Conservation (phyloP, 2,329 filamentous ascomycete genomes). For the Diaporthe sp. region DNA sequence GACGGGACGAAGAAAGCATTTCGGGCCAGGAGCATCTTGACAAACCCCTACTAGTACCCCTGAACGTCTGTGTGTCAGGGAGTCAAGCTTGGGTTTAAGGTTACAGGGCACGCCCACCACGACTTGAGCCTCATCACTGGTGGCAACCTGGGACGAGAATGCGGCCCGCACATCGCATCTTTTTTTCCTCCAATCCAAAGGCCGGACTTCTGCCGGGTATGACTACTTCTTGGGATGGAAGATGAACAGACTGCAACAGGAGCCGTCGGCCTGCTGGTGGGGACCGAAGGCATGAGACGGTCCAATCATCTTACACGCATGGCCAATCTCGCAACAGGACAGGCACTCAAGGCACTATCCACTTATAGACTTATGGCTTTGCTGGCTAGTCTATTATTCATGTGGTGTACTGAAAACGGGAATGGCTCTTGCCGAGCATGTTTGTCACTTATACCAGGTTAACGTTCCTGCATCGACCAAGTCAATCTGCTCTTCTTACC, state of each 20-base stretch:
- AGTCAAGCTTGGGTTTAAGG: conserved; percentile 35
- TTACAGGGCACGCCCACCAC: conserved; percentile 4
- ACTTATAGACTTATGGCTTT: background rate
- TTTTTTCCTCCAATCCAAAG: conserved; percentile 11
- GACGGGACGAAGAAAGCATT: conserved; percentile 1
- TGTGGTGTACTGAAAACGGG: background rate
- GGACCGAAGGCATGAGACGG: background rate
- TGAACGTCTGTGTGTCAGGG: conserved; percentile 16
- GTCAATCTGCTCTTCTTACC: conserved; percentile 1
- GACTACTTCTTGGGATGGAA: background rate
- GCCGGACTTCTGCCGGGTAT: background rate
- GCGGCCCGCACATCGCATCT: background rate
- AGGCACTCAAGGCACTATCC: background rate
- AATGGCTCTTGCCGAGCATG: conserved; percentile 22
- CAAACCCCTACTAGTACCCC: background rate
- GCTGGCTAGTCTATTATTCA: background rate
- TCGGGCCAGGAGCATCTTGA: background rate
- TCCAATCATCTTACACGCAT: conserved; percentile 40
- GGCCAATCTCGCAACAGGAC: background rate
- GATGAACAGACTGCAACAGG: background rate
- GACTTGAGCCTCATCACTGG: conserved; percentile 18
- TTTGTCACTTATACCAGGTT: background rate
- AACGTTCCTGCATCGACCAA: background rate
- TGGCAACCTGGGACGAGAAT: background rate
- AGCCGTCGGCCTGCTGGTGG: background rate